Conservation (phyloP, 257 asterid genomes). For the Petunia secreta region DNA sequence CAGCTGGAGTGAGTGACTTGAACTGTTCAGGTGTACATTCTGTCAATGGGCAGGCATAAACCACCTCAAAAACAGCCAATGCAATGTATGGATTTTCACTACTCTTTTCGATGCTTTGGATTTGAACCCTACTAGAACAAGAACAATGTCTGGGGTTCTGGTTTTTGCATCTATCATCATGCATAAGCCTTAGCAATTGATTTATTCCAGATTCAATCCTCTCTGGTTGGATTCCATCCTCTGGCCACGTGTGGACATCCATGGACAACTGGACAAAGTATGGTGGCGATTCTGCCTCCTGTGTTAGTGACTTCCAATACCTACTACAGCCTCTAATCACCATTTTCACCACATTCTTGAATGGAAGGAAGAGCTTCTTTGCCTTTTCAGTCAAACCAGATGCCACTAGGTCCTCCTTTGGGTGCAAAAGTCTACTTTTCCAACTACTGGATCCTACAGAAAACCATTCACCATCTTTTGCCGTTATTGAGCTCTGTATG, state of each 20-base stretch:
- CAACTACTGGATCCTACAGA: slow-evolving; percentile 58
- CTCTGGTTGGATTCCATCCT: slow-evolving; percentile 98
- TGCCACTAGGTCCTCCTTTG: slow-evolving; percentile 39
- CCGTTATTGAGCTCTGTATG: slow-evolving; percentile 95
- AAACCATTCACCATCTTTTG: slow-evolving; percentile 97
- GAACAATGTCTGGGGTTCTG: slow-evolving; percentile 57
- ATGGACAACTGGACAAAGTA: slow-evolving; percentile 94
- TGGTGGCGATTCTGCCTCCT: slow-evolving; percentile 99
- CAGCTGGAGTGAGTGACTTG: slow-evolving; percentile 95
- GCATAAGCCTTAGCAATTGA: slow-evolving; percentile 72
- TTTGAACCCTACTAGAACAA: slow-evolving; percentile 89
- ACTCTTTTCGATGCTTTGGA: slow-evolving; percentile 92
- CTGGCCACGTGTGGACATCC: slow-evolving; percentile 92
- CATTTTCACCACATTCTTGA: slow-evolving; percentile 45
- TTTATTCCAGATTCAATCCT: slow-evolving; percentile 95
- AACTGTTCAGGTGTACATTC: slow-evolving; percentile 65
- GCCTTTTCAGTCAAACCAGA: slow-evolving; percentile 69
- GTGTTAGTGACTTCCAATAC: slow-evolving; percentile 98
- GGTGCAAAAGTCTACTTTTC: slow-evolving; percentile 51
- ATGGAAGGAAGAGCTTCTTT: slow-evolving; percentile 47
- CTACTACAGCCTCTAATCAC: slow-evolving; percentile 63
- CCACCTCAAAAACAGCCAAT: slow-evolving; percentile 93
- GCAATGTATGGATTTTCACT: slow-evolving; percentile 62
- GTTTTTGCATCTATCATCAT: slow-evolving; percentile 69
- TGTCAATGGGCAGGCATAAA: slow-evolving; percentile 65